Percentiles rank a stretch among this genome's conserved stretches.
phyloP scores from a whole-genome alignment of 192 early-diverging fungal genomes.

The Coemansia sp. region DNA sequence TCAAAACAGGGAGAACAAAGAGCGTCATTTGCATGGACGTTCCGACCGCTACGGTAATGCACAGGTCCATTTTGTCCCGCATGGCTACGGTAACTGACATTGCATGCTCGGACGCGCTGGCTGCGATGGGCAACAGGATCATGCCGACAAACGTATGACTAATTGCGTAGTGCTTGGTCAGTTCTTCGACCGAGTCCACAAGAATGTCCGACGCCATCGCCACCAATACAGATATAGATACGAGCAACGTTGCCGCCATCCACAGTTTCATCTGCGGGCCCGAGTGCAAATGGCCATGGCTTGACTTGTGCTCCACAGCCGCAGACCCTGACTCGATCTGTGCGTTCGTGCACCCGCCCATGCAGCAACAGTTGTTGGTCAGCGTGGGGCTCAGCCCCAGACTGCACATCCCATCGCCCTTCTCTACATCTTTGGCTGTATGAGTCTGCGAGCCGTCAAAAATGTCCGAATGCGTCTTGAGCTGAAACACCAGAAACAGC shows the following conservation, averaged over 20 bases:
- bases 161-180: conserved; percentile 63
- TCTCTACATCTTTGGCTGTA: not conserved
- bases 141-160: conserved; percentile 87
- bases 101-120: conserved; percentile 84
- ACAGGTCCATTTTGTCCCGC: conserved; percentile 86
- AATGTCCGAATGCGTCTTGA: conserved; percentile 73
- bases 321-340: not conserved
- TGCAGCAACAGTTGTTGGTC: not conserved
- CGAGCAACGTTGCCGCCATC: conserved; percentile 61
- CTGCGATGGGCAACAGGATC: conserved; percentile 87
- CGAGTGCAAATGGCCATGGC: conserved; percentile 16
- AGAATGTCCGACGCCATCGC: conserved; percentile 78
- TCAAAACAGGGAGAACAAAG: conserved; percentile 69
- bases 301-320: conserved; percentile 2
- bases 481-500: conserved; percentile 78
- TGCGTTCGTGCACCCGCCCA: not conserved
- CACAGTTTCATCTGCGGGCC: conserved; percentile 58
- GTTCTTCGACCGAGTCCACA: conserved; percentile 62
- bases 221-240: conserved; percentile 65
- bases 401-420: not conserved
- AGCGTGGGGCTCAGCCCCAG: conserved; percentile 10
- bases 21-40: conserved; percentile 86
- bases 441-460: conserved; percentile 43
- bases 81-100: conserved; percentile 82
- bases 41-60: conserved; percentile 74